A percentile compares a stretch with the other conserved stretches of the same genome.
These are phyloP conservation scores for Candida schatavii DNA, from an alignment of 805 yeast genomes.

Conservation along the genomic window DNA sequence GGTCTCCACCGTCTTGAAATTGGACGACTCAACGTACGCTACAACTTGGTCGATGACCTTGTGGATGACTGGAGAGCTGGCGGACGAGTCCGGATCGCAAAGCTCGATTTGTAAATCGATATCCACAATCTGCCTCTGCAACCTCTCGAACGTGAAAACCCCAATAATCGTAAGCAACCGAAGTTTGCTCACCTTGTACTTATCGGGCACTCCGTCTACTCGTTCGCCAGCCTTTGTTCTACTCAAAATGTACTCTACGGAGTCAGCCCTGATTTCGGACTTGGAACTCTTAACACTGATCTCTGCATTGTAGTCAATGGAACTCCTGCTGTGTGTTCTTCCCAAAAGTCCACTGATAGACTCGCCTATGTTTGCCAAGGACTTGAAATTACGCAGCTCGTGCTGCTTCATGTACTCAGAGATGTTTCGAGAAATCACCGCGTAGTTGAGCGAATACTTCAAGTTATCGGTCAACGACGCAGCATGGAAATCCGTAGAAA, in stretches of 20 bases:
- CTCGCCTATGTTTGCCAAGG: conserved; percentile 48
- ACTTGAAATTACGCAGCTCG: conserved; percentile 37
- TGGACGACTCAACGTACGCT: conserved; percentile 67
- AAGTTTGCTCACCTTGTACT: conserved; percentile 46
- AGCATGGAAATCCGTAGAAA: conserved; percentile 62
- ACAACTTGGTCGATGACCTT: conserved; percentile 47
- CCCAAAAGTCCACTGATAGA: conserved; percentile 44
- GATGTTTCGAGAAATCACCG: conserved; percentile 72
- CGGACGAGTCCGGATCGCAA: conserved; percentile 15
- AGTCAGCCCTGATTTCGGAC: conserved; percentile 57
- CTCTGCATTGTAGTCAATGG: conserved; percentile 27
- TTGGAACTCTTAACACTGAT: conserved; percentile 45
- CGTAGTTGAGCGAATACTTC: conserved; percentile 82
- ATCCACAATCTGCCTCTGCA: conserved; percentile 77
- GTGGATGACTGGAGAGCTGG: conserved; percentile 37
- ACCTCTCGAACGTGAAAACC: conserved; percentile 85
- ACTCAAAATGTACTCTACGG: conserved; percentile 40
- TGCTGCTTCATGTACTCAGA: conserved; percentile 46
- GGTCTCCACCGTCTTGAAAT: conserved; percentile 92
- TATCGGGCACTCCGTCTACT: conserved; percentile 14
- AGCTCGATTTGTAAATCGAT: conserved; percentile 42
- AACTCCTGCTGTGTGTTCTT: conserved; percentile 41
- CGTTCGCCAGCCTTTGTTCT: conserved; percentile 22
- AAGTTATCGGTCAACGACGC: conserved; percentile 85
- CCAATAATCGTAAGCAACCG: conserved; percentile 80